Percentiles rank a stretch among this genome's conserved stretches.
phyloP scores from a whole-genome alignment of 805 yeast genomes.

The Henningerozyma blattae region DNA sequence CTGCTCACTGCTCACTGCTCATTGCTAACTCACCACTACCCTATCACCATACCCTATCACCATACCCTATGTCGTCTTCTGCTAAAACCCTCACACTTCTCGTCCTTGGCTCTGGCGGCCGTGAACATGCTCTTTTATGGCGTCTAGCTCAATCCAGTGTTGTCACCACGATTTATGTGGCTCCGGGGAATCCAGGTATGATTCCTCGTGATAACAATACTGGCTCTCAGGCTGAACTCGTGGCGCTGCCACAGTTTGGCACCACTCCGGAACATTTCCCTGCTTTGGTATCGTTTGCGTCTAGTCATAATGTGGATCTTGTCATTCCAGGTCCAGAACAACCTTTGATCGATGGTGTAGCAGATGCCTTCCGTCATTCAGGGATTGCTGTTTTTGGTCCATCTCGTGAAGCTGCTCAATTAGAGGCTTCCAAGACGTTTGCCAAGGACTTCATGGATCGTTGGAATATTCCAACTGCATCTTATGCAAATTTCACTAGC shows the following conservation, averaged over 20 bases:
- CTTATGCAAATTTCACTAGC: constrained; percentile 67
- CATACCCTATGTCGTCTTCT: too few species aligned
- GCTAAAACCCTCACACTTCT: too few species aligned
- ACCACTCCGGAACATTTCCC: constrained; percentile 58
- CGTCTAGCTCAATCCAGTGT: constrained; percentile 66
- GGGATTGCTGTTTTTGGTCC: constrained; percentile 98
- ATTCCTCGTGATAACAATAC: constrained; percentile 29
- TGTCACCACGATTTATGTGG: constrained; percentile 69
- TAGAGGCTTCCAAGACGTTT: constrained; percentile 96
- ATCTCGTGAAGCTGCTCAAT: constrained; percentile 72
- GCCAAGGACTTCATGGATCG: constrained; percentile 89
- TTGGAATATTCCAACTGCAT: constrained; percentile 91
- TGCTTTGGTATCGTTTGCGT: constrained; percentile 61
- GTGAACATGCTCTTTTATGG: constrained; percentile 97
- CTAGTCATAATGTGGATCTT: constrained; percentile 47
- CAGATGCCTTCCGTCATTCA: constrained; percentile 55
- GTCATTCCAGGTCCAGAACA: constrained; percentile 99
- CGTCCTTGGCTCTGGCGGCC: constrained; percentile 94
- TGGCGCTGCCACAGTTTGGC: constrained; percentile 53
- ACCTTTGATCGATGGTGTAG: constrained; percentile 90
- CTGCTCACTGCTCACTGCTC: too few species aligned
- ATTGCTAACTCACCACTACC: too few species aligned
- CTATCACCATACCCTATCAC: too few species aligned
- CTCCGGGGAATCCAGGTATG: constrained; percentile 98
- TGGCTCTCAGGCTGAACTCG: constrained; percentile 41